These are phyloP conservation scores for Blastosporella zonata DNA, from an alignment of 1,284 basidiomycete species.

Conservation along the genomic window DNA sequence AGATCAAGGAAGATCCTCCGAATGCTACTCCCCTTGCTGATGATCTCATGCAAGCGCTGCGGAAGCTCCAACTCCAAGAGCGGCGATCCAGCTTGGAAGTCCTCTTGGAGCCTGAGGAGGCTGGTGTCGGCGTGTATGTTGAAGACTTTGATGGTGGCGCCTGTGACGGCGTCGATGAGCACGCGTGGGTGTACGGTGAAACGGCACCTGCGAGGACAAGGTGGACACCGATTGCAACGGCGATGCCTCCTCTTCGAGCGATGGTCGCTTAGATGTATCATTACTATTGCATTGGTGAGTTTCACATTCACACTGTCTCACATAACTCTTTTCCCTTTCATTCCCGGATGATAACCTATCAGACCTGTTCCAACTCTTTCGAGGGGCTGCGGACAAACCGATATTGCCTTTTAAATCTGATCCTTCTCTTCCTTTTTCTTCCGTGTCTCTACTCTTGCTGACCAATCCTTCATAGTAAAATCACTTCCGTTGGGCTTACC, in stretches of 20 bases:
- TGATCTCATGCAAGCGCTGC: slow-evolving; percentile 82
- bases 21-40: slow-evolving; percentile 85
- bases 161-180: slow-evolving; percentile 35
- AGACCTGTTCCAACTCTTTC: slow-evolving; percentile 51
- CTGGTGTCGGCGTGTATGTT: slow-evolving; percentile 72
- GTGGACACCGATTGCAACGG: slow-evolving; percentile 54
- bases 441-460: slow-evolving; percentile 9
- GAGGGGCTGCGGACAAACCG: slow-evolving; percentile 37
- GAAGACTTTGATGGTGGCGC: slow-evolving; percentile 55
- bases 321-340: slow-evolving; percentile 2
- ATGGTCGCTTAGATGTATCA: slow-evolving; percentile 24
- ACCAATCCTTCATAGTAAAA: slow-evolving; percentile 3
- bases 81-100: slow-evolving; percentile 46
- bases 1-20: slow-evolving; percentile 87
- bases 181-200: slow-evolving; percentile 64
- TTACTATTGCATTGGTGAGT: slow-evolving; percentile 24
- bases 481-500: not conserved
- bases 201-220: slow-evolving; percentile 46
- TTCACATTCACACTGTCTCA: slow-evolving; percentile 1
- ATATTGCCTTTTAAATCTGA: slow-evolving; percentile 47
- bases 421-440: slow-evolving; percentile 12
- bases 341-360: slow-evolving; percentile 44
- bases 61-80: slow-evolving; percentile 53
- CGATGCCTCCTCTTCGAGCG: slow-evolving; percentile 51
- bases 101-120: slow-evolving; percentile 62